These are phyloP conservation scores for Paracoccidioides brasiliensis DNA, from an alignment of 2,329 filamentous ascomycete species.

Conservation along the genomic window DNA sequence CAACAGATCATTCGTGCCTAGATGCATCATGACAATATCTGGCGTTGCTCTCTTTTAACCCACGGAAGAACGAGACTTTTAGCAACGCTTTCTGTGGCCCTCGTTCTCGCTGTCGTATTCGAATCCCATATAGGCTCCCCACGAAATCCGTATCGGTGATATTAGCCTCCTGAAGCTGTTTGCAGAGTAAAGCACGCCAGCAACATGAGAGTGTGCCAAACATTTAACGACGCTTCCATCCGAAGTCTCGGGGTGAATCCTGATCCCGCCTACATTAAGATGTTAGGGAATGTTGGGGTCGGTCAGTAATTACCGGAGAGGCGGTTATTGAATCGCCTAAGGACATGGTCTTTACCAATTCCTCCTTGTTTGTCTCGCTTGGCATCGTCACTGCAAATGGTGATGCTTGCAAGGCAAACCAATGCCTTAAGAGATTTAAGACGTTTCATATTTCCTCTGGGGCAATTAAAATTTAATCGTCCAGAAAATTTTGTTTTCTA, in stretches of 20 bases:
- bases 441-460: background rate
- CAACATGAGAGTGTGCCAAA: slow-evolving; percentile 9
- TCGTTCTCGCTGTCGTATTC: slow-evolving; percentile 34
- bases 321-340: slow-evolving; percentile 4
- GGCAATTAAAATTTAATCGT: background rate
- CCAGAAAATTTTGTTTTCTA: no score
- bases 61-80: slow-evolving; percentile 28
- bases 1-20: slow-evolving; percentile 35
- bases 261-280: background rate
- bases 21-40: slow-evolving; percentile 36
- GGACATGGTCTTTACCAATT: slow-evolving; percentile 2
- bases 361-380: background rate
- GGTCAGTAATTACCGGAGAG: background rate
- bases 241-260: background rate
- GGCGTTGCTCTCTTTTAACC: slow-evolving; percentile 25
- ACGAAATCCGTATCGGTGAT: slow-evolving; percentile 25
- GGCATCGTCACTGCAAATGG: background rate
- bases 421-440: background rate
- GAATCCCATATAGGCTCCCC: slow-evolving; percentile 23
- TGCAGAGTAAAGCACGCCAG: slow-evolving; percentile 25
- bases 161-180: slow-evolving; percentile 17
- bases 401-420: background rate
- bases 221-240: background rate
- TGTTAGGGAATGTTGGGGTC: background rate
- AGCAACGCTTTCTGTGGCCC: slow-evolving; percentile 29